phyloP scores from a whole-genome alignment of 2,329 filamentous ascomycete genomes.

The Aspergillus sojae region DNA sequence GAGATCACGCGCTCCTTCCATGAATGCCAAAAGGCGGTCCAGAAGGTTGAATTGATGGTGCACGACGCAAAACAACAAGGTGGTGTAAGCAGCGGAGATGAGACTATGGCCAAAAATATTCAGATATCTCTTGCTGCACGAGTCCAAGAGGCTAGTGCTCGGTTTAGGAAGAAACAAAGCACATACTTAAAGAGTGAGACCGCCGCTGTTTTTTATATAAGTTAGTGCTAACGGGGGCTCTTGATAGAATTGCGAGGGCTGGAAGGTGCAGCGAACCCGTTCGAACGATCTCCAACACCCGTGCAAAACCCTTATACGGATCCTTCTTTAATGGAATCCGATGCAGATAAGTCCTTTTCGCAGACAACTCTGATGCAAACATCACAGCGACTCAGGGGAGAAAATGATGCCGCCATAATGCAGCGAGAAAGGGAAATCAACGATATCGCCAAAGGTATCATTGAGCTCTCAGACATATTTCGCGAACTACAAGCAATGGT shows the following conservation, averaged over 20 bases:
- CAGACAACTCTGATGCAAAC: conserved; percentile 85
- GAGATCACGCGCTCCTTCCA: conserved; percentile 88
- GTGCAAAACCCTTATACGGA: conserved; percentile 72
- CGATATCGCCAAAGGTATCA: conserved; percentile 96
- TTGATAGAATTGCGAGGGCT: conserved; percentile 71
- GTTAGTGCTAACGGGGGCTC: conserved; percentile 14
- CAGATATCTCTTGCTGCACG: conserved; percentile 86
- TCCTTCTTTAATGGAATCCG: conserved; percentile 87
- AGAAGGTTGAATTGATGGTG: conserved; percentile 85
- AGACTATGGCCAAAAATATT: conserved; percentile 94
- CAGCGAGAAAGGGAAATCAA: conserved; percentile 97
- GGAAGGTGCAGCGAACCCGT: conserved; percentile 61
- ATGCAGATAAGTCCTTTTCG: conserved; percentile 89
- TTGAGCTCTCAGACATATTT: conserved; percentile 94
- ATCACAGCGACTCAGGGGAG: conserved; percentile 56
- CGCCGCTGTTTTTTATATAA: not conserved
- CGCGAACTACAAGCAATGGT: conserved; percentile 95
- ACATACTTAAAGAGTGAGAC: conserved; percentile 85
- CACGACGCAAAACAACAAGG: conserved; percentile 72
- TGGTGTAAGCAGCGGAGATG: conserved; percentile 77
- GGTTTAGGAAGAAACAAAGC: conserved; percentile 96
- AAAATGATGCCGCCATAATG: conserved; percentile 80
- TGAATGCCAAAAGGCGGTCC: conserved; percentile 84
- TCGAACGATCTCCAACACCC: conserved; percentile 53
- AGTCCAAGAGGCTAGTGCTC: conserved; percentile 88